phyloP scores from a whole-genome alignment of 805 yeast species.

The Saccharomycopsis sp. region DNA sequence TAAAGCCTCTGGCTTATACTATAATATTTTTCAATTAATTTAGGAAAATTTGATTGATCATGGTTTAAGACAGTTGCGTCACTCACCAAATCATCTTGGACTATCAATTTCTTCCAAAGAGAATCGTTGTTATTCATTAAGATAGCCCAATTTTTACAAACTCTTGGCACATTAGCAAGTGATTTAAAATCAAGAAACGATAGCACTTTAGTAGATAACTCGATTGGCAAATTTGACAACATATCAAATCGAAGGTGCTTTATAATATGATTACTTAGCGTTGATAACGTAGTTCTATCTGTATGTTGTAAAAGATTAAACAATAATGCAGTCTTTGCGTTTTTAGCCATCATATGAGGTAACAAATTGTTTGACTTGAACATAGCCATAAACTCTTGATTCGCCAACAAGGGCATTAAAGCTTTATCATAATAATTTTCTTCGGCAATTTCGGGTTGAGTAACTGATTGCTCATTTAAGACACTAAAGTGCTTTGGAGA shows the following conservation, averaged over 20 bases:
- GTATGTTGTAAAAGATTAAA: slow-evolving; percentile 50
- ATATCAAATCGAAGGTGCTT: slow-evolving; percentile 66
- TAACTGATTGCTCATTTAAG: too few species aligned
- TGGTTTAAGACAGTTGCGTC: slow-evolving; percentile 28
- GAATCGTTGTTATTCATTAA: slow-evolving; percentile 52
- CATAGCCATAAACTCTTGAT: too few species aligned
- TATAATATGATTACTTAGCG: slow-evolving; percentile 45
- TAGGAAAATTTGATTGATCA: slow-evolving; percentile 16
- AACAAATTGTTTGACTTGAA: too few species aligned
- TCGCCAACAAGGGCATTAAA: too few species aligned
- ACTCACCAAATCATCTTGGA: slow-evolving; percentile 53
- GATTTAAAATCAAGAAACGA: slow-evolving; percentile 56
- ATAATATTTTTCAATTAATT: slow-evolving; percentile 13
- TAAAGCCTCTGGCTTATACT: slow-evolving; percentile 19
- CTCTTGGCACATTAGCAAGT: slow-evolving; percentile 53
- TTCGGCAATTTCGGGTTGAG: too few species aligned
- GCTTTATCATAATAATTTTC: too few species aligned
- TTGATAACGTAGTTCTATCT: slow-evolving; percentile 55
- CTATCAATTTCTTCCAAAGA: slow-evolving; percentile 65
- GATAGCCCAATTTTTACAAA: slow-evolving; percentile 62
- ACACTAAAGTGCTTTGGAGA: slow-evolving; percentile 48
- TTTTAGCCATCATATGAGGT: slow-evolving; percentile 17
- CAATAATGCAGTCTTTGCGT: slow-evolving; percentile 32
- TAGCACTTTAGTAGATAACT: slow-evolving; percentile 61
- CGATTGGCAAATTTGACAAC: slow-evolving; percentile 63